Base-by-base conservation (phyloP, 1,284 basidiomycete genomes). In the Cryptococcus jaspeensis region DNA sequence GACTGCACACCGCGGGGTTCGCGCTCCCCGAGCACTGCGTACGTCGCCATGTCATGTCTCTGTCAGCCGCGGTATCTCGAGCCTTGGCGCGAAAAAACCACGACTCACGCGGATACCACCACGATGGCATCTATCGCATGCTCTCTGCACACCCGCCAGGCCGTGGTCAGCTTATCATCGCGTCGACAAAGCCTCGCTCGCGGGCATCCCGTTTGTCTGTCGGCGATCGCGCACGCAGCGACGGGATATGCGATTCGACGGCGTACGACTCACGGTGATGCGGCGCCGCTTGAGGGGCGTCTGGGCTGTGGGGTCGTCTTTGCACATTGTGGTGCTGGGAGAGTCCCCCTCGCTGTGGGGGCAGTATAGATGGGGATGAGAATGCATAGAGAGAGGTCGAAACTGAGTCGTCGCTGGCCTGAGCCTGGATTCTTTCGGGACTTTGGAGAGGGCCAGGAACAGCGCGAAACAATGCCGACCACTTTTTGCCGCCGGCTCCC, bases 111-210 rank as follows among this genome's bases (percentile, higher is more conserved):
- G 74, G 49, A 71, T 70, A 35, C 75, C 72, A 41, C 71, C 67
- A 35, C 68, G 65, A 53, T 76, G 72, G 58, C 75, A 76, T 36
- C 71, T 61, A 53, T 76, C 75, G 52, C 75, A 76, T 3, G 74
- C 75, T 39, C 73, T 60, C 73, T 74, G 50, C 32, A 9, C 32
- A 23, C 23, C 20, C 42, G 22, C 12, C 11, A 43, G 15, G 22
- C 7, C 9, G 15, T 28, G 16, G 40, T 43, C 13, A 45, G 37
- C 35, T 18, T 15, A 7, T 7, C 23, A 2, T 11, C 11, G 32
- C 13, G 8, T 42, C 40, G 20, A 42, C 15, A 37, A 12, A 36
- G n/a, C 20, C 25, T 22, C 23, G 13, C 20, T 18, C 15, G 13
- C 12, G 23, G 9, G 22, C 7, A 8, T n/a, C n/a, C n/a, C n/a